These are phyloP conservation scores for Trifolium pratense DNA, from an alignment of 306 rosid genomes.

Conservation along the genomic window DNA sequence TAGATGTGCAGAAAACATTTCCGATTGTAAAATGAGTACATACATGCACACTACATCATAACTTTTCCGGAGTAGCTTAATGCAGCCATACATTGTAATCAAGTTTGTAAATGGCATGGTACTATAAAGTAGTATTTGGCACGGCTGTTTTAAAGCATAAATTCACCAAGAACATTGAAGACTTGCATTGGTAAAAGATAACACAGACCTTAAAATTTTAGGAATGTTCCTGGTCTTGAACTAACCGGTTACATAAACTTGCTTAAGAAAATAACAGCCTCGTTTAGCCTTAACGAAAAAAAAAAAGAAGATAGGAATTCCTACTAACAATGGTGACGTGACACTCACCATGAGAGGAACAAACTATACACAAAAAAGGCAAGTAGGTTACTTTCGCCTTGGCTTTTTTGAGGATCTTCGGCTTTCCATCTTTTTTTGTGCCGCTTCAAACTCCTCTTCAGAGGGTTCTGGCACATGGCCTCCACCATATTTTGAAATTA, in stretches of 20 bases:
- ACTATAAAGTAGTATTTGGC: not conserved
- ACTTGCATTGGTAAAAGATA: not conserved
- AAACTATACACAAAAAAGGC: not conserved
- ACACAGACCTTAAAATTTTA: not conserved
- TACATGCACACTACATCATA: too few species aligned
- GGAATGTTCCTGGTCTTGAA: conserved; percentile 8
- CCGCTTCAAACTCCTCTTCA: conserved; percentile 87
- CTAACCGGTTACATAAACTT: conserved; percentile 17
- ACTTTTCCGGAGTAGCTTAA: not conserved
- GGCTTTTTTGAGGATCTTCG: conserved; percentile 60
- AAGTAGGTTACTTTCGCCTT: conserved; percentile 50
- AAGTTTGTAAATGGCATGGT: not conserved
- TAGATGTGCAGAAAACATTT: too few species aligned
- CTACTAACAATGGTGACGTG: not conserved
- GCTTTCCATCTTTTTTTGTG: conserved; percentile 69
- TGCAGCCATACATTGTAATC: not conserved
- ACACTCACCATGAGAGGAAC: not conserved
- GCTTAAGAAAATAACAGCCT: conserved; percentile 12
- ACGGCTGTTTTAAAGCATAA: not conserved
- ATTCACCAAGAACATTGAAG: not conserved
- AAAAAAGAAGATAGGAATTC: not conserved
- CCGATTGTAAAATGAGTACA: too few species aligned
- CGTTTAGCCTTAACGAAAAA: not conserved
- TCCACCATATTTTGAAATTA: conserved; percentile 80
- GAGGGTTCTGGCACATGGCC: conserved; percentile 64